Evolutionary conservation across 2,329 filamentous ascomycete species (phyloP).

Genomic region (Dactylellina cionopaga): DNA sequence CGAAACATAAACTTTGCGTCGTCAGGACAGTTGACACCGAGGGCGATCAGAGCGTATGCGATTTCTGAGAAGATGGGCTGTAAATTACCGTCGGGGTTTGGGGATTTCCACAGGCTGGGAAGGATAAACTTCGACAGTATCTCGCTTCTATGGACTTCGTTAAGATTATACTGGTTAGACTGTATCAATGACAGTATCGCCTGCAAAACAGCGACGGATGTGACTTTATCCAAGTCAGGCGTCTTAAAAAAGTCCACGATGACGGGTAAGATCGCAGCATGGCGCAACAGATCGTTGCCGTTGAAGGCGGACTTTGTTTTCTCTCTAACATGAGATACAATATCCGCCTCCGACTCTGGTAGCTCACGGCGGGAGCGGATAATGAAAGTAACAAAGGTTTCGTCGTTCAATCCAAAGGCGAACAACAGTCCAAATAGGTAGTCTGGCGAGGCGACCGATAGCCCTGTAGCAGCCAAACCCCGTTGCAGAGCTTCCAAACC

Average conservation of each 20-base stretch:
- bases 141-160: slow-evolving; percentile 76
- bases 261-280: slow-evolving; percentile 62
- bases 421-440: slow-evolving; percentile 85
- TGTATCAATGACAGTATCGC: slow-evolving; percentile 70
- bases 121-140: slow-evolving; percentile 61
- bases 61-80: slow-evolving; percentile 73
- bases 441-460: slow-evolving; percentile 74
- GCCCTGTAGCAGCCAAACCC: slow-evolving; percentile 74
- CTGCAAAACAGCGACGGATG: slow-evolving; percentile 73
- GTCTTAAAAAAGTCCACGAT: slow-evolving; percentile 56
- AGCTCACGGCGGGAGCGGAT: slow-evolving; percentile 42
- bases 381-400: slow-evolving; percentile 66
- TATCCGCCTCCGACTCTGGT: slow-evolving; percentile 29
- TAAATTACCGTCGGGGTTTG: slow-evolving; percentile 63
- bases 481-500: slow-evolving; percentile 83
- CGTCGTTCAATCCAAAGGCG: slow-evolving; percentile 81
- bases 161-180: slow-evolving; percentile 74
- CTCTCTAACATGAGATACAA: slow-evolving; percentile 43
- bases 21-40: slow-evolving; percentile 81
- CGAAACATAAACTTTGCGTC: slow-evolving; percentile 81
- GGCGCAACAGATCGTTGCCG: slow-evolving; percentile 60
- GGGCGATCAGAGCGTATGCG: slow-evolving; percentile 74
- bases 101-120: slow-evolving; percentile 55
- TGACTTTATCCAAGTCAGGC: slow-evolving; percentile 57
- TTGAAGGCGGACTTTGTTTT: slow-evolving; percentile 55